Percentiles rank a stretch among this genome's conserved stretches.
Conservation (phyloP, 169 alveolate genomes). For the Plasmodium gaboni region DNA sequence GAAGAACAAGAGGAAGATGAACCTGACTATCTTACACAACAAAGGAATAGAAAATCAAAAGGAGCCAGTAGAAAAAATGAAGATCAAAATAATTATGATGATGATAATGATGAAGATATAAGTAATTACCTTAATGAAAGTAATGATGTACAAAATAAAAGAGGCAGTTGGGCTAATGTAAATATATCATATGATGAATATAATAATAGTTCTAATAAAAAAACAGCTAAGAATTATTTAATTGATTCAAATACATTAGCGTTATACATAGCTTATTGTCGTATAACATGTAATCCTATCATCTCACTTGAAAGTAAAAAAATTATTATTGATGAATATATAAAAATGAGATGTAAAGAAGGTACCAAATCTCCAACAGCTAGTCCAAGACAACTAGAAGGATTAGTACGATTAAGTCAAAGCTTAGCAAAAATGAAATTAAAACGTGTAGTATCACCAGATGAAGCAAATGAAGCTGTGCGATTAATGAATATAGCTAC, state of each 20-base stretch:
- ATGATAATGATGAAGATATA: constrained; percentile 22
- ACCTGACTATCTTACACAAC: constrained; percentile 68
- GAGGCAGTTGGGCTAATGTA: constrained; percentile 2
- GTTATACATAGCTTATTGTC: constrained; percentile 93
- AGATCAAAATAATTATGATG: constrained; percentile 23
- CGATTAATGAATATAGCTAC: constrained; percentile 98
- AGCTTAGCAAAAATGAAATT: constrained; percentile 97
- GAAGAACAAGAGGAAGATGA: constrained; percentile 59
- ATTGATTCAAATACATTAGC: constrained; percentile 85
- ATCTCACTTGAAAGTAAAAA: constrained; percentile 92
- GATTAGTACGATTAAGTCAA: constrained; percentile 97
- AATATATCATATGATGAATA: constrained; percentile 39
- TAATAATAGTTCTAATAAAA: constrained; percentile 22
- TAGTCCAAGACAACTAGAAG: constrained; percentile 97
- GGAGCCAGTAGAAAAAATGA: constrained; percentile 37
- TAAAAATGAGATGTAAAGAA: constrained; percentile 92
- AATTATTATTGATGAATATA: constrained; percentile 90
- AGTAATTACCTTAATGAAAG: neutral
- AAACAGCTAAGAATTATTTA: constrained; percentile 39
- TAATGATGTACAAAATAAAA: constrained; percentile 2
- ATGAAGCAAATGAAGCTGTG: constrained; percentile 97
- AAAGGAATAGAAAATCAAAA: constrained; percentile 74
- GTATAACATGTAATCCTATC: constrained; percentile 93
- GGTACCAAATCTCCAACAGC: constrained; percentile 93
- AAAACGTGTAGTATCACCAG: constrained; percentile 88